Evolutionary conservation across 2,329 filamentous ascomycete genomes (phyloP).

Genomic region (Penicillium hesseltinei): DNA sequence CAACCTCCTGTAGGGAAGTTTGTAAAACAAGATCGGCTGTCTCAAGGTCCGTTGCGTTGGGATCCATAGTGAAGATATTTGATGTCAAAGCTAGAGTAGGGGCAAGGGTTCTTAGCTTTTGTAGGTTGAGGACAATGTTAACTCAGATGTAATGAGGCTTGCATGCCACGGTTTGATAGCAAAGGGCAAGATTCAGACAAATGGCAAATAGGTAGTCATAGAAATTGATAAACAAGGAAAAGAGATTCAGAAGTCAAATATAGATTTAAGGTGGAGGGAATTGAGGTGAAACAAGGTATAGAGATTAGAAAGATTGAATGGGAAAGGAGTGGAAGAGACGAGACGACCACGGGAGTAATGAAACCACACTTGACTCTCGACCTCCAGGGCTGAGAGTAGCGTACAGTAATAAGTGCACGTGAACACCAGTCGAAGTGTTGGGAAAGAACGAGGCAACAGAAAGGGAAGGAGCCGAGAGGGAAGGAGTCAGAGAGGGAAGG

Average conservation of each 20-base stretch:
- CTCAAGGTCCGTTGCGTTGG: background rate
- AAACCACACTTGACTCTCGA: too few relatives aligned
- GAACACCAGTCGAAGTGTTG: background rate
- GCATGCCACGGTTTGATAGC: background rate
- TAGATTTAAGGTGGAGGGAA: background rate
- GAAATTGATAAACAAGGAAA: background rate
- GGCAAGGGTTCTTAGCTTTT: background rate
- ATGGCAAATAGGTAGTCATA: background rate
- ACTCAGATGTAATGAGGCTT: background rate
- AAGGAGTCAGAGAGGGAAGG: background rate
- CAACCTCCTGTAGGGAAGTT: background rate
- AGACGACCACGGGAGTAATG: too few relatives aligned
- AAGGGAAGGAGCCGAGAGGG: background rate
- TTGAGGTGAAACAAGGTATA: too few relatives aligned
- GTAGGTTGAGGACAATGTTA: background rate
- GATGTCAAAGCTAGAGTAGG: background rate
- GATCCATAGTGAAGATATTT: background rate
- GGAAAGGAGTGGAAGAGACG: background rate
- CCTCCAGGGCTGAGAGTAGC: background rate
- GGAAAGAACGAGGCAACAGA: background rate
- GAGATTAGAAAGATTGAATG: too few relatives aligned
- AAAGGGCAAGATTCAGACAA: background rate
- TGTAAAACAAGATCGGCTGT: background rate
- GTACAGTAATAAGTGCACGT: background rate
- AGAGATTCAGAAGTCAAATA: background rate